phyloP scores from a whole-genome alignment of 495 filamentous ascomycete species.

The Glonium stellatum region DNA sequence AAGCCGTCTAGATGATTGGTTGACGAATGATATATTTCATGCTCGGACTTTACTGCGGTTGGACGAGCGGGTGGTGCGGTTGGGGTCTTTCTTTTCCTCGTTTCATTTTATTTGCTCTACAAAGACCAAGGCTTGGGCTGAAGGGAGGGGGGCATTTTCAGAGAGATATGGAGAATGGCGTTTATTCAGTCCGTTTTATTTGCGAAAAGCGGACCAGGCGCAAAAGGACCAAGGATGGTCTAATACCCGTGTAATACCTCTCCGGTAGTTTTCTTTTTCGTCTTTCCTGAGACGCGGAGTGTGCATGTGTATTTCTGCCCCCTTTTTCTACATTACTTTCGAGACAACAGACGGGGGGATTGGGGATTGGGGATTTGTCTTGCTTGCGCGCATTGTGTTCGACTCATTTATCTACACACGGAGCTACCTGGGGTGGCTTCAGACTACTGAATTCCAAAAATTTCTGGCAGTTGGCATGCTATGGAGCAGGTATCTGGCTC shows the following conservation, averaged over 20 bases:
- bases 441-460: no score
- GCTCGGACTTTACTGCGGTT: background rate
- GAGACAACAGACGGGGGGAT: background rate
- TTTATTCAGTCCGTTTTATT: background rate
- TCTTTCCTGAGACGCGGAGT: background rate
- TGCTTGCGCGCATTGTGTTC: no score
- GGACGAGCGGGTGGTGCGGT: background rate
- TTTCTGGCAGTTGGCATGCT: no score
- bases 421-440: no score
- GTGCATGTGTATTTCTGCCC: background rate
- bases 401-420: no score
- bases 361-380: no score
- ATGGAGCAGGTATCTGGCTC: no score
- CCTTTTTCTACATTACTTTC: background rate
- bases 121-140: no score
- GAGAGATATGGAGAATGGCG: background rate
- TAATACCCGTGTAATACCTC: conserved; percentile 3
- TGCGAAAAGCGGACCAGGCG: background rate
- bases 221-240: background rate
- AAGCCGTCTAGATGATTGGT: no score
- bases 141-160: background rate
- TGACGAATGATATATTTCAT: background rate
- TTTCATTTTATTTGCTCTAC: no score
- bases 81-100: no score
- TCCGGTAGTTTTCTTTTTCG: background rate